Conservation (phyloP, 371 early-diverging fungal species). For the Apophysomyces sp. region DNA sequence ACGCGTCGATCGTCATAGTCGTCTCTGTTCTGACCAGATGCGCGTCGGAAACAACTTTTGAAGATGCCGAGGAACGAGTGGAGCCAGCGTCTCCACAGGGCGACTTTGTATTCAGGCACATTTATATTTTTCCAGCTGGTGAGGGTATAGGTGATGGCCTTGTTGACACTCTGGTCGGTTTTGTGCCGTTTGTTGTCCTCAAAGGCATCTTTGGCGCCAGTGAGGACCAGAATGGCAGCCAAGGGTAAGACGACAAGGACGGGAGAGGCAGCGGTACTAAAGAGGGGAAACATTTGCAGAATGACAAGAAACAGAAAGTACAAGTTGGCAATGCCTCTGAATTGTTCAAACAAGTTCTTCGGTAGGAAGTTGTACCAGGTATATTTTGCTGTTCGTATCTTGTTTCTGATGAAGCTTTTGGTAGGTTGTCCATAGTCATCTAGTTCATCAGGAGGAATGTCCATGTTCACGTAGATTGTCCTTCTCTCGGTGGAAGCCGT, state of each 20-base stretch:
- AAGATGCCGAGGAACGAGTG: conserved; percentile 5
- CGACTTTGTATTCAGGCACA: conserved; percentile 40
- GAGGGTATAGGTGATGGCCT: conserved; percentile 52
- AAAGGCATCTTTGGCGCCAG: conserved; percentile 92
- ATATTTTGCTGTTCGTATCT: conserved; percentile 84
- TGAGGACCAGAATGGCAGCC: conserved; percentile 76
- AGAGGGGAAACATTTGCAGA: conserved; percentile 78
- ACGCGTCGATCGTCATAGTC: conserved; percentile 6
- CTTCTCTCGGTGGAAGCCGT: conserved; percentile 38
- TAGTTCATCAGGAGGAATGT: conserved; percentile 32
- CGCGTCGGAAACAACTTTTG: conserved; percentile 4
- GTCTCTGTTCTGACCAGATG: conserved; percentile 5
- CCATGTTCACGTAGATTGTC: conserved; percentile 48
- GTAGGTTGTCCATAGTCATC: conserved; percentile 46
- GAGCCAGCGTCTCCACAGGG: conserved; percentile 32
- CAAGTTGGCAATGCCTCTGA: conserved; percentile 89
- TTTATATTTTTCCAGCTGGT: conserved; percentile 61
- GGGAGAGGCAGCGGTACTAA: conserved; percentile 68
- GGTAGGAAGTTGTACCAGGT: conserved; percentile 89
- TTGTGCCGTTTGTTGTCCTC: conserved; percentile 93
- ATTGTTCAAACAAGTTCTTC: conserved; percentile 91
- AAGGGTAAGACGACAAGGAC: conserved; percentile 86
- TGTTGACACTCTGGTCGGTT: conserved; percentile 79
- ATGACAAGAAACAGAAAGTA: conserved; percentile 91
- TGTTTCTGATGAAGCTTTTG: conserved; percentile 51